These are phyloP conservation scores for Magnaporthiopsis incrustans DNA, from an alignment of 2,329 filamentous ascomycete species.

Conservation along the genomic window DNA sequence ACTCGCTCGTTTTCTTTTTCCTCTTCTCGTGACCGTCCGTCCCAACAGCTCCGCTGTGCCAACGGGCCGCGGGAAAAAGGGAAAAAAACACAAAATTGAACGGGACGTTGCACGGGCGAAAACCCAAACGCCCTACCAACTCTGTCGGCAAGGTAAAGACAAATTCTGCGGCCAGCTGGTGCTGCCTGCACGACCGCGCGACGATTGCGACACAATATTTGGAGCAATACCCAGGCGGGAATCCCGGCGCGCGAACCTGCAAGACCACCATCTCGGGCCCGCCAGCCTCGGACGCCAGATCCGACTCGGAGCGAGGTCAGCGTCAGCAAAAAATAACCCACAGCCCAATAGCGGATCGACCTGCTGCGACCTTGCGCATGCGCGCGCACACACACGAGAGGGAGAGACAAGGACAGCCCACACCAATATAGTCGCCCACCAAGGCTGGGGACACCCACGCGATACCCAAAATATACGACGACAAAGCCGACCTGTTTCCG, in stretches of 20 bases:
- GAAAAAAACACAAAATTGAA: not conserved
- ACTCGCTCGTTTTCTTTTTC: not conserved
- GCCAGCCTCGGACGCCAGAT: not conserved
- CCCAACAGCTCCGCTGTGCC: not conserved
- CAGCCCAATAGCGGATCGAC: not conserved
- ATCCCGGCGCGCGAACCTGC: not conserved
- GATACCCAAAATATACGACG: not conserved
- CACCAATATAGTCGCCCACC: not conserved
- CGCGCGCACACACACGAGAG: not conserved
- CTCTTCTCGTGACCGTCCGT: not conserved
- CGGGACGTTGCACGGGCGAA: not conserved
- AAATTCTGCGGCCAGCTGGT: not conserved
- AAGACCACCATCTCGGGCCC: not conserved
- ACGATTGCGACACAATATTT: not conserved
- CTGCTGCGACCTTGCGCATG: not conserved
- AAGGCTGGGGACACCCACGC: too few species aligned
- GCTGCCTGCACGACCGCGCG: not conserved
- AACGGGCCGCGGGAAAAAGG: not conserved
- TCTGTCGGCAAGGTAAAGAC: not conserved
- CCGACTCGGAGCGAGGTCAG: not conserved
- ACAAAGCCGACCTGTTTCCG: not conserved
- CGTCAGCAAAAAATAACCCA: not conserved
- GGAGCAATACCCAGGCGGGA: not conserved
- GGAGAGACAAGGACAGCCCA: not conserved
- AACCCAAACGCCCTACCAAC: not conserved